Evolutionary conservation across 345 rosid species (phyloP).

Genomic region (Salix arbutifolia): DNA sequence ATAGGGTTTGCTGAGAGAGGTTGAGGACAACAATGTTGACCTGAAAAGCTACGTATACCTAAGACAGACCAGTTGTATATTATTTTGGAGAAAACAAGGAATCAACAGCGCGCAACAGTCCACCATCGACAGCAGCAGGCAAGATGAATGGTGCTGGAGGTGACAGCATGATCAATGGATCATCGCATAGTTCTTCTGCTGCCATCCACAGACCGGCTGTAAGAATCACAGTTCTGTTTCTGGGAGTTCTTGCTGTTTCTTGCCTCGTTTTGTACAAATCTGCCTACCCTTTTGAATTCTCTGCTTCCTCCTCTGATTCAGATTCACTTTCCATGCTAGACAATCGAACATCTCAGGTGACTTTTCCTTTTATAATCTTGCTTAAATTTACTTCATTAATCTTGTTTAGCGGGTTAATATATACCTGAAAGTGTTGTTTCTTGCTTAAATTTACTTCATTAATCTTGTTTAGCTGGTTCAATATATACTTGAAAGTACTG

Average conservation of each 20-base stretch:
- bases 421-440: neutral
- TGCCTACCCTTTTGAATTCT: neutral
- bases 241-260: neutral
- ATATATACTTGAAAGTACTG: too few species aligned
- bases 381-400: neutral
- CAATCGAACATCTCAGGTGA: neutral
- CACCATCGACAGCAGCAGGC: neutral
- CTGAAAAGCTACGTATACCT: neutral
- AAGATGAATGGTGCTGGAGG: neutral
- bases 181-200: neutral
- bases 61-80: neutral
- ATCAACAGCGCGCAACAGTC: neutral
- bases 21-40: neutral
- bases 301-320: neutral
- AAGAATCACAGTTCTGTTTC: constrained; percentile 2
- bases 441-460: too few species aligned
- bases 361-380: neutral
- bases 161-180: neutral
- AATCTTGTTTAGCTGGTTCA: too few species aligned
- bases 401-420: neutral
- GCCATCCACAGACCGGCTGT: neutral
- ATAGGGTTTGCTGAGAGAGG: neutral
- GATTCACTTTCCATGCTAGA: neutral
- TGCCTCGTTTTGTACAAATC: constrained; percentile 6
- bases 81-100: neutral